Conservation (phyloP, 2,329 filamentous ascomycete genomes). For the Trichoderma cornu-damae region DNA sequence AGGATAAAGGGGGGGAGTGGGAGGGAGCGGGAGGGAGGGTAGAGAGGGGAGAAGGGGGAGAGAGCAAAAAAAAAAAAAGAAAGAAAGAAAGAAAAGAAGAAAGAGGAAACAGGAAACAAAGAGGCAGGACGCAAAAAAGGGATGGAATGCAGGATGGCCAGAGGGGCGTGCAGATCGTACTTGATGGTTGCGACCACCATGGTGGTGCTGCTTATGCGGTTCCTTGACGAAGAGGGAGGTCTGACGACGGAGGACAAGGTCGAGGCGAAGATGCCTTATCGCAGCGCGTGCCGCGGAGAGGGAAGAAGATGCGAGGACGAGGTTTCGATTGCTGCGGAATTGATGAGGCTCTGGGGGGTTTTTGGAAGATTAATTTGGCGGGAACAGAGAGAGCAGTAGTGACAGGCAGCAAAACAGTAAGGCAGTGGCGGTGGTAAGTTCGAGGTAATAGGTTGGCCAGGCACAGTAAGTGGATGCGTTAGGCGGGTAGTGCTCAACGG, state of each 20-base stretch:
- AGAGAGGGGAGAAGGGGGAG: too few relatives aligned
- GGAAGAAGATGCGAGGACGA: conserved; percentile 16
- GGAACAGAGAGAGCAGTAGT: conserved; percentile 7
- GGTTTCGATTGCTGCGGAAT: conserved; percentile 14
- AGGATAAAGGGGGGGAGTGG: neutral
- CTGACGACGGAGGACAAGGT: conserved; percentile 13
- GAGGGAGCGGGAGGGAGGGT: too few relatives aligned
- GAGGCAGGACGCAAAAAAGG: conserved; percentile 9
- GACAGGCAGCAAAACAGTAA: conserved; percentile 9
- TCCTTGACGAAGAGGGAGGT: conserved; percentile 35
- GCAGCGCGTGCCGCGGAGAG: conserved; percentile 24
- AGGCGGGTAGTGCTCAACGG: conserved; percentile 1
- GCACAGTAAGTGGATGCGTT: conserved; percentile 8
- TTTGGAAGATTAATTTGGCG: conserved; percentile 17
- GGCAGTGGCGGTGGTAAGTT: conserved; percentile 15
- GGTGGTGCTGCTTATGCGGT: conserved; percentile 39
- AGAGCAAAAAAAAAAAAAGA: too few relatives aligned
- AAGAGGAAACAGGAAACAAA: too few relatives aligned
- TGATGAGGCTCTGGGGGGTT: conserved; percentile 14
- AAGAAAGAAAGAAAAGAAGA: too few relatives aligned
- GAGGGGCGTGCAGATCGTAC: conserved; percentile 38
- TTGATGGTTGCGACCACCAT: conserved; percentile 63
- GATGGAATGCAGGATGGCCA: conserved; percentile 19
- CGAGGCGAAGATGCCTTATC: conserved; percentile 21
- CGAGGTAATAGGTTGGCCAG: conserved; percentile 3